Percentiles rank a stretch among this genome's conserved stretches.
phyloP scores from a whole-genome alignment of 2,329 filamentous ascomycete species.

The Fusarium temperatum region DNA sequence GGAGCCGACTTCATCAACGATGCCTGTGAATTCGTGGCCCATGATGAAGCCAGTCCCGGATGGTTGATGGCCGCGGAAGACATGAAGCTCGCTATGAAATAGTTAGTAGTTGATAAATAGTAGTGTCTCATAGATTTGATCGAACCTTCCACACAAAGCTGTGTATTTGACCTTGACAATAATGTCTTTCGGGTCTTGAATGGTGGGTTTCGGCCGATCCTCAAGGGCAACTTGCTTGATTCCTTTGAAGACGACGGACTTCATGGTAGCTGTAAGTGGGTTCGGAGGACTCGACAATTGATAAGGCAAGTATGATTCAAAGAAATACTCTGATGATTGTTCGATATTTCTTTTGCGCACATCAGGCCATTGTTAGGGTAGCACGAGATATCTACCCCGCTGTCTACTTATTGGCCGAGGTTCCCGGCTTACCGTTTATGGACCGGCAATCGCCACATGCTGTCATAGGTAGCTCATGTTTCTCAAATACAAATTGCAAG shows the following conservation, averaged over 20 bases:
- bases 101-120: too few species aligned
- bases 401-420: not conserved
- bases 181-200: not conserved
- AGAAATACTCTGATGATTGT: too few species aligned
- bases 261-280: not conserved
- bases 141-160: constrained; percentile 23
- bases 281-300: too few species aligned
- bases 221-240: constrained; percentile 5
- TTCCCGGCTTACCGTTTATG: not conserved
- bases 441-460: not conserved
- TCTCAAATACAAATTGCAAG: too few species aligned
- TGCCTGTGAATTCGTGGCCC: constrained; percentile 87
- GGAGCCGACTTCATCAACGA: constrained; percentile 72
- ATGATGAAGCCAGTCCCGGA: constrained; percentile 68
- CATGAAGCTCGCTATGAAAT: constrained; percentile 69
- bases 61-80: constrained; percentile 83
- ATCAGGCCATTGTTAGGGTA: too few species aligned
- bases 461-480: not conserved
- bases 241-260: constrained; percentile 24
- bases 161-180: constrained; percentile 25
- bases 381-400: not conserved
- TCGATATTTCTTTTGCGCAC: too few species aligned
- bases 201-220: constrained; percentile 6
- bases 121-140: fast-evolving
- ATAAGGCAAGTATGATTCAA: too few species aligned